phyloP scores from a whole-genome alignment of 805 yeast genomes.

The Saccharomyces paradoxus region DNA sequence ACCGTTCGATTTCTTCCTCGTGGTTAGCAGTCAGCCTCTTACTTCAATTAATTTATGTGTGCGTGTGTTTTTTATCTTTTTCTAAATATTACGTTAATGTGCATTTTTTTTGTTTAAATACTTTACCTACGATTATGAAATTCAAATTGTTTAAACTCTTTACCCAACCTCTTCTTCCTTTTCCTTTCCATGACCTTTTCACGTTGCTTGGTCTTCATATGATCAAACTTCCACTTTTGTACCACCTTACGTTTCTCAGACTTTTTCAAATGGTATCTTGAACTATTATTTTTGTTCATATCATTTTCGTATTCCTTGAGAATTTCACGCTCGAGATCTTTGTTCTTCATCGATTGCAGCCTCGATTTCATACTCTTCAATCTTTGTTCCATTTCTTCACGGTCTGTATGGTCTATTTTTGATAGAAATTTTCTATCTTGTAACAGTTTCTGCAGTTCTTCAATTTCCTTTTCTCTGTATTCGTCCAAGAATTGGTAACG shows the following conservation, averaged over 20 bases:
- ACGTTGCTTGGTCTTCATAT: constrained; percentile 62
- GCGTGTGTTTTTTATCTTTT: background rate
- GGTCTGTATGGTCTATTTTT: constrained; percentile 37
- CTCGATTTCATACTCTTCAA: constrained; percentile 61
- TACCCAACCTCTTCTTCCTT: constrained; percentile 77
- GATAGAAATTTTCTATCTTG: constrained; percentile 43
- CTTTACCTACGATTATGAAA: constrained; percentile 28
- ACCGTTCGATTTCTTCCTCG: background rate
- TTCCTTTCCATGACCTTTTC: constrained; percentile 80
- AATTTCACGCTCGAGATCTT: constrained; percentile 66
- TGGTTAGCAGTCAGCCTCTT: too few relatives aligned
- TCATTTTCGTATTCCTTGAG: constrained; percentile 50
- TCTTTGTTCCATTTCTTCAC: constrained; percentile 44
- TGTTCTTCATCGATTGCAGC: constrained; percentile 58
- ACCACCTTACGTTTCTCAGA: constrained; percentile 65
- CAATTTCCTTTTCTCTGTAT: constrained; percentile 68
- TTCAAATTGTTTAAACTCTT: constrained; percentile 55
- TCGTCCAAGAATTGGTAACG: constrained; percentile 82
- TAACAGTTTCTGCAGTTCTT: constrained; percentile 47
- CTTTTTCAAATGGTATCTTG: constrained; percentile 52
- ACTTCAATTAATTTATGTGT: background rate
- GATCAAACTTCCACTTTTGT: constrained; percentile 70
- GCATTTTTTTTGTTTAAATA: background rate
- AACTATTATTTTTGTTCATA: constrained; percentile 43
- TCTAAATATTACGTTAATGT: background rate